Conservation (phyloP, 1,139 yeast genomes). For the Meyerozyma sp. region DNA sequence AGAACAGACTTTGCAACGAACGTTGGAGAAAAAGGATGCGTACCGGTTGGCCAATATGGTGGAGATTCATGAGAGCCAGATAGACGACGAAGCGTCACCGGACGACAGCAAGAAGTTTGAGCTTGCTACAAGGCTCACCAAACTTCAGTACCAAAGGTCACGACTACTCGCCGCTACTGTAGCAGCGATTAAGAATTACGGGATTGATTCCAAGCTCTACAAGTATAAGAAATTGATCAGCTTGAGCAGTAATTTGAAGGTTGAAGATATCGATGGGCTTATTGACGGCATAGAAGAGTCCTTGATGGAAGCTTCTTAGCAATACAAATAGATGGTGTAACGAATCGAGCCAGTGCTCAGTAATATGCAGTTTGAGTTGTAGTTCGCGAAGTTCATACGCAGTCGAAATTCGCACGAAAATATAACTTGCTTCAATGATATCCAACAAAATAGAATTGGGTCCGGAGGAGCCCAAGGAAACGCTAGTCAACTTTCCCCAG, state of each 20-base stretch:
- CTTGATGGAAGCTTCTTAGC: slow-evolving; percentile 24
- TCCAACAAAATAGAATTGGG: slow-evolving; percentile 4
- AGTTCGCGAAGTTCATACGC: neutral
- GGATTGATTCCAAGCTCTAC: slow-evolving; percentile 55
- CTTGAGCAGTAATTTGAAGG: slow-evolving; percentile 72
- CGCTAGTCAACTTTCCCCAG: slow-evolving; percentile 33
- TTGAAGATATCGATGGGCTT: slow-evolving; percentile 72
- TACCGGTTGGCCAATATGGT: slow-evolving; percentile 45
- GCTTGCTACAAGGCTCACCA: slow-evolving; percentile 40
- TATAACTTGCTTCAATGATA: neutral
- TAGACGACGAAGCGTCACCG: slow-evolving; percentile 10
- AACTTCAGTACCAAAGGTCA: slow-evolving; percentile 49
- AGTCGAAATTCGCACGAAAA: neutral
- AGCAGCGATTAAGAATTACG: slow-evolving; percentile 30
- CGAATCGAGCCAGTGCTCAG: neutral
- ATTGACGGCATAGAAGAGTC: slow-evolving; percentile 44
- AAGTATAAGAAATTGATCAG: slow-evolving; percentile 80
- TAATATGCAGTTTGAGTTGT: neutral
- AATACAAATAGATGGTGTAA: neutral
- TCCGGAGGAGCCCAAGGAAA: slow-evolving; percentile 29
- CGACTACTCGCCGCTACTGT: slow-evolving; percentile 36
- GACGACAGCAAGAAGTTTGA: slow-evolving; percentile 18
- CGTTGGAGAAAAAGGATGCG: slow-evolving; percentile 39
- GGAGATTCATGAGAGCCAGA: slow-evolving; percentile 15
- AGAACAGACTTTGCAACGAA: slow-evolving; percentile 26